Evolutionary conservation across 2,329 filamentous ascomycete genomes (phyloP), one percentile per base, ranked within the genome.

Genomic region (Ceratocystis smalleyi): DNA sequence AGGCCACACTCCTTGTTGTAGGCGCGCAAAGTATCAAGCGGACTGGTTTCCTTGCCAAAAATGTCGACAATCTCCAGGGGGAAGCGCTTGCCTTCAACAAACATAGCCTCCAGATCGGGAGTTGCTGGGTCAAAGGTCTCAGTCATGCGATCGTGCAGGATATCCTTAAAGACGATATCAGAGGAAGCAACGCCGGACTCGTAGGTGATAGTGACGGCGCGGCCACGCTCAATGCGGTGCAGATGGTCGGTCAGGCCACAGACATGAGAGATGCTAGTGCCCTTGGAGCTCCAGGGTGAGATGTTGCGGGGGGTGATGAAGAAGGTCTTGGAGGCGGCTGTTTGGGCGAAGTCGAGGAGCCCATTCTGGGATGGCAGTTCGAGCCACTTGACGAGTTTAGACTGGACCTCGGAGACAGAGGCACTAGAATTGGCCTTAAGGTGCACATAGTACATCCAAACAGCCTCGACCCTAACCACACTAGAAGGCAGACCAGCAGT

Each of bases 221-320:
- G 83, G 62, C 91, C 94, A 69, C 91, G 84, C 77, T 99, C 94
- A 69, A 97, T 88, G 65, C 92, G 86, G 72, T 86, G 82, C 35
- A 87, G 81, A 63, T 83, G 75, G 51, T 81, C 77, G 69, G 85
- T 83, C 66, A 97, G 78, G 30, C 89, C 91, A 73, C 92, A 97
- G 40, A 96, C 92, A 69, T 94, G 85, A 63, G 92, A 88, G 73
- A 97, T 96, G 73, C 85, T 92, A 59, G 92, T 96, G 32, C 91
- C 92, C 75, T 96, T 91, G 65, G 91, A 96, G 75, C 91, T 96
- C 94, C 94, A 99, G 72, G 94, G 94, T 49, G 91, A 96, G 69
- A 95, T 91, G 70, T 88, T 88, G 69, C 92, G 83, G 22, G 92
- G 92, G 59, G 82, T 84, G 66, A 96, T 81, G 72, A 91, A 89